Conservation (phyloP, 371 early-diverging fungal genomes). For the Basidiobolus meristosporus region DNA sequence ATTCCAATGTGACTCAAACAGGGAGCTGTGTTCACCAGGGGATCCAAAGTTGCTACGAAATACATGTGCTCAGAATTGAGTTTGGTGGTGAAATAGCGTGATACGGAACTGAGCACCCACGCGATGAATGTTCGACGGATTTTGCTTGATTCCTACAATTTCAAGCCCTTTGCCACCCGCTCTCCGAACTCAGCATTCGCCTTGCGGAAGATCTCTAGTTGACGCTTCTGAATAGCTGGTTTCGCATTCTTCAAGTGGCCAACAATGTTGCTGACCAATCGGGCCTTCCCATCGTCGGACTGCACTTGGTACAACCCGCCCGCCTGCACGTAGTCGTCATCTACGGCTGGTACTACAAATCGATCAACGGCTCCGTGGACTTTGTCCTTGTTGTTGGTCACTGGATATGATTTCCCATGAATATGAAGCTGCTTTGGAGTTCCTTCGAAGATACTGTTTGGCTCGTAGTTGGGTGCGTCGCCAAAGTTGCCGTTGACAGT, state of each 20-base stretch:
- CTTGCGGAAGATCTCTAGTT: constrained; percentile 51
- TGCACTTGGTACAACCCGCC: constrained; percentile 45
- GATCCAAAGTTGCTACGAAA: too few relatives aligned
- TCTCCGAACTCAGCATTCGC: constrained; percentile 54
- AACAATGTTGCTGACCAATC: constrained; percentile 49
- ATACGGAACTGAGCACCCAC: too few relatives aligned
- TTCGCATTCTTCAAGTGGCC: constrained; percentile 49
- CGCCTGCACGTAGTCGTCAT: constrained; percentile 57
- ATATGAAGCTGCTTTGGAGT: neutral
- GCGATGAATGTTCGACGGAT: too few relatives aligned
- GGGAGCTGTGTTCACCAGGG: too few relatives aligned
- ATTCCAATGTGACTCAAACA: too few relatives aligned
- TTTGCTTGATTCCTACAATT: too few relatives aligned
- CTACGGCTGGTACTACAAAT: constrained; percentile 13
- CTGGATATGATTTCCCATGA: constrained; percentile 3
- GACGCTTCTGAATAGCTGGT: constrained; percentile 47
- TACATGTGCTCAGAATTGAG: too few relatives aligned
- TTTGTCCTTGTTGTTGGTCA: constrained; percentile 8
- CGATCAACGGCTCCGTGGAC: constrained; percentile 12
- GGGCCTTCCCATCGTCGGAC: constrained; percentile 37
- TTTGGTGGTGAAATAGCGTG: too few relatives aligned
- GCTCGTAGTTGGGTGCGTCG: constrained; percentile 52
- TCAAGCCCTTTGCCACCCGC: constrained; percentile 28
- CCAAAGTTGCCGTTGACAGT: constrained; percentile 47
- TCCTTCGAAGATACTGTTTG: constrained; percentile 16